phyloP scores from a whole-genome alignment of 768 basidiomycete species.

The Russula earlei region DNA sequence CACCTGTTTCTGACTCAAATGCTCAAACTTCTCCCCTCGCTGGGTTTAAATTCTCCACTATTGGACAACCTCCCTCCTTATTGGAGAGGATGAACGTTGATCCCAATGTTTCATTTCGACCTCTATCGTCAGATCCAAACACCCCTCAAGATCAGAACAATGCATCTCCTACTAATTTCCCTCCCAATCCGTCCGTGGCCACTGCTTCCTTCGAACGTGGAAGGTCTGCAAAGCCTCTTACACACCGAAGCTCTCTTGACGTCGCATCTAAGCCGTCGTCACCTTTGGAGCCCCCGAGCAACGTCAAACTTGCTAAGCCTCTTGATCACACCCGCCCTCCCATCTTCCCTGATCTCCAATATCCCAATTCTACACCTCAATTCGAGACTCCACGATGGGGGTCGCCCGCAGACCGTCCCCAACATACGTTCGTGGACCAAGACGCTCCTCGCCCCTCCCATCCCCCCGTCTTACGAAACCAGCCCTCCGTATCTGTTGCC shows the following conservation, averaged over 20 bases:
- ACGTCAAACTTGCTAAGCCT: neutral
- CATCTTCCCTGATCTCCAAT: constrained; percentile 10
- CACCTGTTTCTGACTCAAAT: neutral
- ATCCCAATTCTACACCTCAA: neutral
- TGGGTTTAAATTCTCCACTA: constrained; percentile 8
- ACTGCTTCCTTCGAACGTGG: neutral
- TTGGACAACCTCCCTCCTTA: constrained; percentile 7
- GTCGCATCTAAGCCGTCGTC: neutral
- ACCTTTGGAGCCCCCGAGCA: neutral
- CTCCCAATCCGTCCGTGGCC: neutral
- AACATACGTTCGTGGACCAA: neutral
- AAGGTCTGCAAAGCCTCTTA: neutral
- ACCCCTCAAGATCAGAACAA: neutral
- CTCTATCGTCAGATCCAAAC: neutral
- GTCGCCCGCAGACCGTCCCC: neutral
- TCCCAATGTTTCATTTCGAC: neutral
- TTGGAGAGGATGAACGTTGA: constrained; percentile 2
- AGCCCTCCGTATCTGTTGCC: neutral
- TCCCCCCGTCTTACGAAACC: neutral
- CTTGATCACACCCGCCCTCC: neutral
- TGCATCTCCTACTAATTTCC: neutral
- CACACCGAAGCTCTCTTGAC: neutral
- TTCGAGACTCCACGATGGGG: neutral
- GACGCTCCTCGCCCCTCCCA: neutral
- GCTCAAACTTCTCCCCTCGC: neutral